phyloP scores from a whole-genome alignment of 352 stramenopile genomes.

The Lagenidium giganteum region DNA sequence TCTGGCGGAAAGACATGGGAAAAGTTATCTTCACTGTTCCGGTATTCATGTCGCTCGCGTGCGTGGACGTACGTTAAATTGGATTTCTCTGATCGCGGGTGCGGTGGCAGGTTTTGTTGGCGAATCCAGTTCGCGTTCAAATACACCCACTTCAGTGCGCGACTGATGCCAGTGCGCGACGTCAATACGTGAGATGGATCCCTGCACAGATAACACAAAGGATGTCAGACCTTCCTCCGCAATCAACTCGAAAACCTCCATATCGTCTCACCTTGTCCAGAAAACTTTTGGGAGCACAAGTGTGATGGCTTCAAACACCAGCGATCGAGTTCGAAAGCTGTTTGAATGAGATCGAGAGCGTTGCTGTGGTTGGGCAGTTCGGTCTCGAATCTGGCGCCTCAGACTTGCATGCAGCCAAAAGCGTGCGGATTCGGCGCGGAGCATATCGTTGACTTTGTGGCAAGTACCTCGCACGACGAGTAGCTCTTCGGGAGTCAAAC shows the following conservation, averaged over 20 bases:
- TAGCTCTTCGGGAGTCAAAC: constrained; percentile 55
- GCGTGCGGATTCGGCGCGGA: constrained; percentile 60
- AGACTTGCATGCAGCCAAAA: constrained; percentile 73
- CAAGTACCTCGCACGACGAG: constrained; percentile 50
- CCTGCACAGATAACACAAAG: constrained; percentile 16
- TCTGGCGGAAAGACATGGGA: constrained; percentile 12
- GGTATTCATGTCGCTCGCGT: neutral
- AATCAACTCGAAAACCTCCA: neutral
- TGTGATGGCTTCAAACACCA: constrained; percentile 67
- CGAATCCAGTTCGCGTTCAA: constrained; percentile 72
- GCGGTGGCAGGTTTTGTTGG: constrained; percentile 32
- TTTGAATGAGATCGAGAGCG: constrained; percentile 44
- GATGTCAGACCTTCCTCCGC: neutral
- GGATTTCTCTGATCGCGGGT: constrained; percentile 16
- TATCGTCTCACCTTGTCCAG: constrained; percentile 27
- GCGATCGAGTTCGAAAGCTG: constrained; percentile 42
- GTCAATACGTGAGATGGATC: constrained; percentile 50
- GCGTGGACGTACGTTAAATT: constrained; percentile 6
- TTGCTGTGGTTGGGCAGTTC: constrained; percentile 29
- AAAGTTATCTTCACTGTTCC: neutral
- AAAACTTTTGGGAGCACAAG: constrained; percentile 64
- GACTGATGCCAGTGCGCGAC: constrained; percentile 50
- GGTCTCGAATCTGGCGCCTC: constrained; percentile 46
- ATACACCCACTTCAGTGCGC: constrained; percentile 68
- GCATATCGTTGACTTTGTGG: constrained; percentile 64